phyloP scores from a whole-genome alignment of 2,329 filamentous ascomycete species.

The Diplodia scrobiculata region DNA sequence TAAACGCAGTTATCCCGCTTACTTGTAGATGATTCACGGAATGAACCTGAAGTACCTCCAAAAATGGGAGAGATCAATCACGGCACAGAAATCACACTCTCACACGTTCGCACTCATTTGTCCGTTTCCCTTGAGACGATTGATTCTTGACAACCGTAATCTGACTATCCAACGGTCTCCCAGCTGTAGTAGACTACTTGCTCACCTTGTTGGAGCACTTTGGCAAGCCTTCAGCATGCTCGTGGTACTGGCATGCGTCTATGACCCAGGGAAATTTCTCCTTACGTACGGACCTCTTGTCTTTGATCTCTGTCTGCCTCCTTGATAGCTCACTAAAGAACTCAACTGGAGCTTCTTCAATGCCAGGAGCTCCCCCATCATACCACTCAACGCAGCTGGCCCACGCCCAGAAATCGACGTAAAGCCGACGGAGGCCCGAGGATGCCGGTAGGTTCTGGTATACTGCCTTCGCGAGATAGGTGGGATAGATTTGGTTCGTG shows the following conservation, averaged over 20 bases:
- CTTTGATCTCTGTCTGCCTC: neutral
- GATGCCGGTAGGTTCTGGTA: neutral
- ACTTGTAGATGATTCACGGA: too few relatives aligned
- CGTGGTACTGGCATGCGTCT: neutral
- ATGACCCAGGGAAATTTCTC: neutral
- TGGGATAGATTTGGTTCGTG: neutral
- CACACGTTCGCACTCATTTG: too few relatives aligned
- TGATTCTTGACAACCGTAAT: too few relatives aligned
- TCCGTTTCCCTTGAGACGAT: too few relatives aligned
- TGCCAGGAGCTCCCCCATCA: too few relatives aligned
- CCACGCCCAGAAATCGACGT: neutral
- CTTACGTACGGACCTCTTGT: neutral
- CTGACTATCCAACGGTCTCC: too few relatives aligned
- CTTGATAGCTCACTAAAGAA: neutral
- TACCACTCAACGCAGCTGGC: too few relatives aligned
- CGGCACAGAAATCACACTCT: too few relatives aligned
- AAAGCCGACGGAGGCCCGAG: neutral
- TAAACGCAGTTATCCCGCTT: too few relatives aligned
- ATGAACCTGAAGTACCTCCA: too few relatives aligned
- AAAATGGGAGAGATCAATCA: too few relatives aligned
- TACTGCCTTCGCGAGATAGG: neutral
- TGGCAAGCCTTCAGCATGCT: neutral
- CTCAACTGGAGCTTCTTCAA: neutral
- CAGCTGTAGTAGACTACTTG: too few relatives aligned
- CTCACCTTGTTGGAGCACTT: neutral